These are phyloP conservation scores for Astrothelium macrocarpum DNA, from an alignment of 495 filamentous ascomycete genomes.

Conservation along the genomic window DNA sequence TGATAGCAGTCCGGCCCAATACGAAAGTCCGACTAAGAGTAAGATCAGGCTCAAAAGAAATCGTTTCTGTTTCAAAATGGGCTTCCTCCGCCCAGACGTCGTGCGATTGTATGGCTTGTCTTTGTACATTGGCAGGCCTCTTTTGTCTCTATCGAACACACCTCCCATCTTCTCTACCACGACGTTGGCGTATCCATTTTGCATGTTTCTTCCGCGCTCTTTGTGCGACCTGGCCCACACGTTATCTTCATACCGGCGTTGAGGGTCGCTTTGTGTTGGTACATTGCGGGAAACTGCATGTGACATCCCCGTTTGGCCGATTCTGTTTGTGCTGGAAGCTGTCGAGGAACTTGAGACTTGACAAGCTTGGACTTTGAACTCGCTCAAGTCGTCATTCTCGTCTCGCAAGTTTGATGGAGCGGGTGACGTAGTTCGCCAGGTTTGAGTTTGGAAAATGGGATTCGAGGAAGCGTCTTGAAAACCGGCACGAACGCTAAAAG, in stretches of 20 bases:
- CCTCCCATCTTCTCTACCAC: slow-evolving; percentile 39
- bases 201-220: slow-evolving; percentile 32
- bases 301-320: slow-evolving; percentile 46
- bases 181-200: slow-evolving; percentile 37
- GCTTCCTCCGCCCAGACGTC: slow-evolving; percentile 38
- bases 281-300: slow-evolving; percentile 58
- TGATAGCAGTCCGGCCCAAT: slow-evolving; percentile 49
- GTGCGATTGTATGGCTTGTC: slow-evolving; percentile 83
- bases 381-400: slow-evolving; percentile 14
- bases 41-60: slow-evolving; percentile 40
- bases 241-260: slow-evolving; percentile 58
- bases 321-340: background rate
- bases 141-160: slow-evolving; percentile 46
- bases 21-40: slow-evolving; percentile 43
- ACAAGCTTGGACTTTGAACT: background rate
- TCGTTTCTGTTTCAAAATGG: slow-evolving; percentile 42
- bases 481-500: slow-evolving; percentile 27
- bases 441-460: slow-evolving; percentile 11
- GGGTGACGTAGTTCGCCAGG: slow-evolving; percentile 23
- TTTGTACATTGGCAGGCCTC: slow-evolving; percentile 89
- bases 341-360: background rate
- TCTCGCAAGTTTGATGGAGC: slow-evolving; percentile 27
- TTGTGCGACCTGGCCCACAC: slow-evolving; percentile 44
- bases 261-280: slow-evolving; percentile 59
- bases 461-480: slow-evolving; percentile 11